Conservation (phyloP, 768 basidiomycete species). For the Boletus rex-veris region DNA sequence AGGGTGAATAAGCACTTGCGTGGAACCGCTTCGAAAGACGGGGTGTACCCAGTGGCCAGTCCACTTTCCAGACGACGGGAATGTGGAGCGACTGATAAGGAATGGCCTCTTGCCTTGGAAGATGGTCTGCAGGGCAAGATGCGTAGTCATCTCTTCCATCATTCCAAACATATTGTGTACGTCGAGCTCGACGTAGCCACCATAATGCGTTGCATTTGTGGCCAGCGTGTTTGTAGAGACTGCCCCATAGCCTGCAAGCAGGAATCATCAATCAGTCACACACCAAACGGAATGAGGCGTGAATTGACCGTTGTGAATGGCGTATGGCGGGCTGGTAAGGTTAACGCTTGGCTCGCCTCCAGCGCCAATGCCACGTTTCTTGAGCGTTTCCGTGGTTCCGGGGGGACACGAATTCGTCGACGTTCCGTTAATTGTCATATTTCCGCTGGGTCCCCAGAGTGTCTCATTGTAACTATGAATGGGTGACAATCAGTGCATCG, state of each 20-base stretch:
- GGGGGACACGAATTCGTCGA: conserved; percentile 44
- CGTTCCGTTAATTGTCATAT: conserved; percentile 67
- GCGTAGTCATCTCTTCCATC: conserved; percentile 67
- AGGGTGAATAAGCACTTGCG: background rate
- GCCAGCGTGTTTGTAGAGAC: conserved; percentile 57
- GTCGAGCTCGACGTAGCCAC: conserved; percentile 61
- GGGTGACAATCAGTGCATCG: background rate
- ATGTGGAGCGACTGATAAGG: conserved; percentile 66
- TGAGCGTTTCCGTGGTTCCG: conserved; percentile 17
- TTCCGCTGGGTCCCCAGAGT: conserved; percentile 65
- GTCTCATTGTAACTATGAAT: conserved; percentile 54
- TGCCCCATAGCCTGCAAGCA: conserved; percentile 42
- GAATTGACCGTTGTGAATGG: conserved; percentile 64
- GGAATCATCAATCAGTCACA: background rate
- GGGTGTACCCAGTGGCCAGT: conserved; percentile 62
- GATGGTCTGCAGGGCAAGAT: conserved; percentile 53
- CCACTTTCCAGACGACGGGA: conserved; percentile 66
- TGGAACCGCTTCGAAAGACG: background rate
- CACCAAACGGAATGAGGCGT: background rate
- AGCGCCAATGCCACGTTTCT: conserved; percentile 49
- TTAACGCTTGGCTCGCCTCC: conserved; percentile 45
- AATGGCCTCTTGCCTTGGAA: conserved; percentile 64
- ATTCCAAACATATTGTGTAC: conserved; percentile 69
- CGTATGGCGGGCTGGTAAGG: conserved; percentile 59
- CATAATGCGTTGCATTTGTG: conserved; percentile 67